Conservation (phyloP, 805 yeast genomes). For the Candida taoyuanica region DNA sequence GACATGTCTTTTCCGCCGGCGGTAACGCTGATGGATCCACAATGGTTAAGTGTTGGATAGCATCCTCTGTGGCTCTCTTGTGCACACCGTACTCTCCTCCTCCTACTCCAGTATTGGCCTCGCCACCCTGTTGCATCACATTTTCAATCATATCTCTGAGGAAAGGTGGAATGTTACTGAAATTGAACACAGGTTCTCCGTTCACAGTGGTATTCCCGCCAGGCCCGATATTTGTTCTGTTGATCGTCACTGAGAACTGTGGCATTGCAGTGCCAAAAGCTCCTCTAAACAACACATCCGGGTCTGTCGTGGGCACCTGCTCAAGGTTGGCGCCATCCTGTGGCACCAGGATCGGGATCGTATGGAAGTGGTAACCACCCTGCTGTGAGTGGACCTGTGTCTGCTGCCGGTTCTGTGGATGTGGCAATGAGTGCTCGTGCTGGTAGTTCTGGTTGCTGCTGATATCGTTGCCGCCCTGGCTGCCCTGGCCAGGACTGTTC, state of each 20-base stretch:
- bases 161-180: conserved; percentile 14
- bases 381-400: too few species aligned
- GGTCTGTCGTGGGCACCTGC: conserved; percentile 12
- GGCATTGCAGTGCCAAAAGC: conserved; percentile 16
- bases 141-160: conserved; percentile 16
- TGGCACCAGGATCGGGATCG: conserved; percentile 8
- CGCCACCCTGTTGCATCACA: conserved; percentile 6
- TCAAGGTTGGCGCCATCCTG: conserved; percentile 12
- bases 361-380: conserved; percentile 1
- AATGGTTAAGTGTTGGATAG: conserved; percentile 14
- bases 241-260: conserved; percentile 17
- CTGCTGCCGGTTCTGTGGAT: too few species aligned
- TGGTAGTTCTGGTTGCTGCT: too few species aligned
- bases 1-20: conserved; percentile 13
- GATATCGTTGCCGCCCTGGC: too few species aligned
- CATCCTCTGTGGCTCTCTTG: conserved; percentile 22
- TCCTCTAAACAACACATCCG: conserved; percentile 20
- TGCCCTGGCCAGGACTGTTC: too few species aligned
- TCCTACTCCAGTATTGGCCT: background rate
- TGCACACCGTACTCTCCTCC: background rate
- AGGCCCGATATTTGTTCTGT: conserved; percentile 18
- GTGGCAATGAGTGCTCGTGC: too few species aligned
- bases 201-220: conserved; percentile 10
- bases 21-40: conserved; percentile 9
- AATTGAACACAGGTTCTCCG: conserved; percentile 17